Evolutionary conservation across 2,329 filamentous ascomycete species (phyloP).

Genomic region (Gaeumannomyces tritici): DNA sequence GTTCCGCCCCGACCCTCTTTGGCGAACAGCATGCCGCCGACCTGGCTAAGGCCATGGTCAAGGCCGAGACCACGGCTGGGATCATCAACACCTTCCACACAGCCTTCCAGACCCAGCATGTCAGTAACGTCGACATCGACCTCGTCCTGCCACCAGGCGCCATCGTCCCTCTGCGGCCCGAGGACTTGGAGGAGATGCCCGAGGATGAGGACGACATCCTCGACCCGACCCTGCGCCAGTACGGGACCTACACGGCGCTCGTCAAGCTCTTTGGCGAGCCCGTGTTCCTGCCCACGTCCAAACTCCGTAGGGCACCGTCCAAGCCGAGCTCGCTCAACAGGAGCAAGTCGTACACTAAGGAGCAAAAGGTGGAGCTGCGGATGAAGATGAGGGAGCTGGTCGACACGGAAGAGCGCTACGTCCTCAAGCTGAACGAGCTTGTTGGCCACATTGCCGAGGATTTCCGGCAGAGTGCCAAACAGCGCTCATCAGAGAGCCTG

Average conservation of each 20-base stretch:
- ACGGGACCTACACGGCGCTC: slow-evolving; percentile 67
- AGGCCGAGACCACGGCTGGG: slow-evolving; percentile 63
- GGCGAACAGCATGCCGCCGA: slow-evolving; percentile 89
- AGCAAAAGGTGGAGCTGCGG: slow-evolving; percentile 75
- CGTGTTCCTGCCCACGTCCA: slow-evolving; percentile 78
- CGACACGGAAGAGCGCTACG: slow-evolving; percentile 90
- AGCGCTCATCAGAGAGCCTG: slow-evolving; percentile 47
- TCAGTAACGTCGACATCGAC: slow-evolving; percentile 82
- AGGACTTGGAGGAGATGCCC: slow-evolving; percentile 48
- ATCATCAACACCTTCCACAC: slow-evolving; percentile 64
- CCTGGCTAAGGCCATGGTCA: slow-evolving; percentile 74
- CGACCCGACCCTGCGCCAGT: slow-evolving; percentile 57
- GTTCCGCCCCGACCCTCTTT: slow-evolving; percentile 63
- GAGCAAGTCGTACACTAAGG: slow-evolving; percentile 65
- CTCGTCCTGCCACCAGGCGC: slow-evolving; percentile 72
- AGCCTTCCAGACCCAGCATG: slow-evolving; percentile 69
- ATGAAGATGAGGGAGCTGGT: slow-evolving; percentile 86
- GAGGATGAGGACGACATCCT: slow-evolving; percentile 57
- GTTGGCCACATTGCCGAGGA: slow-evolving; percentile 73
- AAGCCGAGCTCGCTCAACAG: slow-evolving; percentile 73
- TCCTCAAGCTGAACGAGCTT: slow-evolving; percentile 76
- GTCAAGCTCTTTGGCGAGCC: slow-evolving; percentile 74
- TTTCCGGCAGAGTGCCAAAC: slow-evolving; percentile 61
- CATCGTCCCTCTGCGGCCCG: slow-evolving; percentile 54
- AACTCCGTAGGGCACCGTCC: slow-evolving; percentile 75